Conservation (phyloP, 768 basidiomycete genomes). For the Tulasnella sp. region DNA sequence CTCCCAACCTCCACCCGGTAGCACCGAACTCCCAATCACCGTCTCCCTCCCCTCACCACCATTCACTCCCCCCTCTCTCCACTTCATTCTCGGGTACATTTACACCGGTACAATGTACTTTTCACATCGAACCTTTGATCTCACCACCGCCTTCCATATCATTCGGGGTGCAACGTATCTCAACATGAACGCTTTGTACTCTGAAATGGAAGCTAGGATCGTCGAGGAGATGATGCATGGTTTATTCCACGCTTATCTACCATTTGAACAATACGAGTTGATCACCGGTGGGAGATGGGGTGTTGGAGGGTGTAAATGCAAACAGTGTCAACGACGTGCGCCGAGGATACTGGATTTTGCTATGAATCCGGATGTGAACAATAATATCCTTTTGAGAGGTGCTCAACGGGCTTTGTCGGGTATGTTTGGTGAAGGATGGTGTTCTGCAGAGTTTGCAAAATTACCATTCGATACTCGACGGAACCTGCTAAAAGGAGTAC, state of each 20-base stretch:
- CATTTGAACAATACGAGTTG: constrained; percentile 65
- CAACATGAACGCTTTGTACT: constrained; percentile 51
- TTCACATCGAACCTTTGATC: constrained; percentile 84
- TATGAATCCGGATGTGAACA: constrained; percentile 59
- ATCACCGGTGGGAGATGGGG: constrained; percentile 69
- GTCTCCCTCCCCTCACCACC: constrained; percentile 78
- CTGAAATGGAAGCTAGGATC: constrained; percentile 72
- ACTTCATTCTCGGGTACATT: constrained; percentile 88
- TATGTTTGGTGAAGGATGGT: constrained; percentile 84
- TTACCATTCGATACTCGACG: constrained; percentile 55
- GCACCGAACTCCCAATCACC: constrained; percentile 36
- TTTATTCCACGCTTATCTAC: constrained; percentile 69
- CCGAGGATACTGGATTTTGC: constrained; percentile 80
- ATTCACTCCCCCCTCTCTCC: constrained; percentile 86
- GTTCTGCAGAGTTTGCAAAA: constrained; percentile 61
- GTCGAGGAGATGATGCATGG: constrained; percentile 84
- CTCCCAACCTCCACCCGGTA: constrained; percentile 25
- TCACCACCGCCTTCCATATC: constrained; percentile 82
- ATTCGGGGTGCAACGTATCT: constrained; percentile 75
- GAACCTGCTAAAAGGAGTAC: constrained; percentile 56
- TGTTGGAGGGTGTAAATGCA: constrained; percentile 69
- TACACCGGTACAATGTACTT: constrained; percentile 92
- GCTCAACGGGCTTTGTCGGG: constrained; percentile 65
- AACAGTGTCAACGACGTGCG: constrained; percentile 66
- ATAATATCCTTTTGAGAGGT: constrained; percentile 53